These are phyloP conservation scores for Aaosphaeria arxii DNA, from an alignment of 2,329 filamentous ascomycete genomes.

Conservation along the genomic window DNA sequence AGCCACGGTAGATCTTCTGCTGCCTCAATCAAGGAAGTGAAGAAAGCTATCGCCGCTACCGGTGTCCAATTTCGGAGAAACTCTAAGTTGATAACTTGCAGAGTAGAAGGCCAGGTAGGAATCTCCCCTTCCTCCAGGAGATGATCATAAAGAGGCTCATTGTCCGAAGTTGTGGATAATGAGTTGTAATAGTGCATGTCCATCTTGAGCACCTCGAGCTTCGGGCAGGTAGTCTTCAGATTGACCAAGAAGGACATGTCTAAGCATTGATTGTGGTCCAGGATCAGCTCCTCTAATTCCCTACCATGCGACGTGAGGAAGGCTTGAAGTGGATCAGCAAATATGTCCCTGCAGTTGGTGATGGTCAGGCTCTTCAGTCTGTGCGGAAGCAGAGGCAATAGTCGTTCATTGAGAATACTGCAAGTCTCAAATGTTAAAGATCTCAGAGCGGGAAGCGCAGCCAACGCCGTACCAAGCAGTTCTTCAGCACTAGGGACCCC, in stretches of 20 bases:
- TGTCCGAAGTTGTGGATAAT: slow-evolving; percentile 65
- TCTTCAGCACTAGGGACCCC: slow-evolving; percentile 37
- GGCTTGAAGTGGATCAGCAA: slow-evolving; percentile 60
- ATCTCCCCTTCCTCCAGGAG: slow-evolving; percentile 62
- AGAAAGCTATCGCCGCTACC: slow-evolving; percentile 70
- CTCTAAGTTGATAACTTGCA: slow-evolving; percentile 71
- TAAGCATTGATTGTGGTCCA: slow-evolving; percentile 78
- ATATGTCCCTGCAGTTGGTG: slow-evolving; percentile 75
- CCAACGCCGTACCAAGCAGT: slow-evolving; percentile 47
- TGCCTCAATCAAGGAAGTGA: slow-evolving; percentile 72
- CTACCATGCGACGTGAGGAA: slow-evolving; percentile 68
- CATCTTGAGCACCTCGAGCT: slow-evolving; percentile 68
- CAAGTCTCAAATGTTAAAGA: slow-evolving; percentile 74
- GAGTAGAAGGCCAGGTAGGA: slow-evolving; percentile 73
- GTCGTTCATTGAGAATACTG: slow-evolving; percentile 63
- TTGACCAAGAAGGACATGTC: slow-evolving; percentile 70
- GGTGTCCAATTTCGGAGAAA: slow-evolving; percentile 74
- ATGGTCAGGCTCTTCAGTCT: slow-evolving; percentile 67
- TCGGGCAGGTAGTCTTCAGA: slow-evolving; percentile 66
- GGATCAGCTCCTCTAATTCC: slow-evolving; percentile 63
- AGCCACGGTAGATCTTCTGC: slow-evolving; percentile 65
- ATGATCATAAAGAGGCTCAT: slow-evolving; percentile 70
- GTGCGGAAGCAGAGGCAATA: slow-evolving; percentile 67
- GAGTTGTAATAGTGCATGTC: slow-evolving; percentile 76
- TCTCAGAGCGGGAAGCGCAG: slow-evolving; percentile 61